Conservation (phyloP, 331 rosid genomes). For the Rosa hybrid region DNA sequence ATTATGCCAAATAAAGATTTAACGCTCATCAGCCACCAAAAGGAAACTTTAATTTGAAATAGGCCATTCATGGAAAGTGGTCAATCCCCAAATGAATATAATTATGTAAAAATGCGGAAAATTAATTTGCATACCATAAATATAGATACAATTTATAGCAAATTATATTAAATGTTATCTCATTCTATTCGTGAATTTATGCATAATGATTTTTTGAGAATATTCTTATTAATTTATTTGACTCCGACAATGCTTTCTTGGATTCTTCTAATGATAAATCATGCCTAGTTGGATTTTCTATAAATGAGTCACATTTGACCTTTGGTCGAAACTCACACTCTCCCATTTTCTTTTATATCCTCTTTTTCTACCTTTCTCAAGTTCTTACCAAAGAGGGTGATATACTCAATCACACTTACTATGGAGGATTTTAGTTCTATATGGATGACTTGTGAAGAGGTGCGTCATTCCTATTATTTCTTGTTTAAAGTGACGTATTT, state of each 20-base stretch:
- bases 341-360: neutral
- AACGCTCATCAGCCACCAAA: no score
- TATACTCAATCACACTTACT: neutral
- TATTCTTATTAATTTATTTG: neutral
- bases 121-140: neutral
- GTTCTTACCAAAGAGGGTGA: neutral
- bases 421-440: neutral
- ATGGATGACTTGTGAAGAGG: neutral
- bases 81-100: no score
- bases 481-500: no score
- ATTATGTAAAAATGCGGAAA: neutral
- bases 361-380: neutral
- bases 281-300: neutral
- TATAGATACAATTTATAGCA: neutral
- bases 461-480: neutral
- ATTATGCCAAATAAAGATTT: no score
- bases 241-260: neutral
- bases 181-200: neutral
- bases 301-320: neutral
- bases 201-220: no score
- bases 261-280: neutral
- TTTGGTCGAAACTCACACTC: neutral
- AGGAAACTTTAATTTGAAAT: no score
- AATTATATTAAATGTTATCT: neutral
- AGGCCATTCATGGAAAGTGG: no score